phyloP scores from a whole-genome alignment of 129 eudicot species.

The Ambrosia trifida region DNA sequence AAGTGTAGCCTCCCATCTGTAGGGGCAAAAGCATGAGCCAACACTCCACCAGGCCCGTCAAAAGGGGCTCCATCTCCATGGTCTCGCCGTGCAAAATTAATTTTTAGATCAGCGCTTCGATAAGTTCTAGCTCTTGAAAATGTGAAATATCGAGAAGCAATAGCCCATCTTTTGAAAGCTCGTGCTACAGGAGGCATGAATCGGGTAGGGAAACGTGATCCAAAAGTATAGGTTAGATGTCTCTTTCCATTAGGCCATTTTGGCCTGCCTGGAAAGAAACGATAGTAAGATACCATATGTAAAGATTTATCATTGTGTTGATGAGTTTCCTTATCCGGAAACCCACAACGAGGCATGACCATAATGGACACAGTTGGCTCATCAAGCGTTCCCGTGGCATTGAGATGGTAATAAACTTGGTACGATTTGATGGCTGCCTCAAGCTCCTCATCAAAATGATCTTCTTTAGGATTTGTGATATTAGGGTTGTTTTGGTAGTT shows the following conservation, averaged over 20 bases:
- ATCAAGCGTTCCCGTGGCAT: slow-evolving; percentile 28
- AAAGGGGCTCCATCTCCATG: too few relatives aligned
- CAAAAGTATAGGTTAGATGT: slow-evolving; percentile 24
- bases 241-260: slow-evolving; percentile 26
- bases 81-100: too few relatives aligned
- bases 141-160: too few relatives aligned
- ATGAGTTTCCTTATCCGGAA: slow-evolving; percentile 30
- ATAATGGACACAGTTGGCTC: slow-evolving; percentile 23
- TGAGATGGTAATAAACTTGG: slow-evolving; percentile 37
- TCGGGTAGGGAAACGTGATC: not conserved
- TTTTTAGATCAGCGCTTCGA: too few relatives aligned
- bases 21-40: slow-evolving; percentile 11
- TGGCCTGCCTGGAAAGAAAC: slow-evolving; percentile 16
- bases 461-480: slow-evolving; percentile 13
- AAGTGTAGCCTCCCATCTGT: not conserved
- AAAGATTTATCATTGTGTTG: not conserved
- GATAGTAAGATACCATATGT: slow-evolving; percentile 27
- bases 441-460: slow-evolving; percentile 32
- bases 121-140: too few relatives aligned
- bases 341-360: slow-evolving; percentile 38
- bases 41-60: not conserved
- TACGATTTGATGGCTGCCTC: slow-evolving; percentile 37
- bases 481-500: slow-evolving; percentile 28
- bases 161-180: too few relatives aligned
- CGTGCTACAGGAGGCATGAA: too few relatives aligned